Conservation (phyloP, 805 yeast species). For the Cyberlindnera samutprakarnensis region DNA sequence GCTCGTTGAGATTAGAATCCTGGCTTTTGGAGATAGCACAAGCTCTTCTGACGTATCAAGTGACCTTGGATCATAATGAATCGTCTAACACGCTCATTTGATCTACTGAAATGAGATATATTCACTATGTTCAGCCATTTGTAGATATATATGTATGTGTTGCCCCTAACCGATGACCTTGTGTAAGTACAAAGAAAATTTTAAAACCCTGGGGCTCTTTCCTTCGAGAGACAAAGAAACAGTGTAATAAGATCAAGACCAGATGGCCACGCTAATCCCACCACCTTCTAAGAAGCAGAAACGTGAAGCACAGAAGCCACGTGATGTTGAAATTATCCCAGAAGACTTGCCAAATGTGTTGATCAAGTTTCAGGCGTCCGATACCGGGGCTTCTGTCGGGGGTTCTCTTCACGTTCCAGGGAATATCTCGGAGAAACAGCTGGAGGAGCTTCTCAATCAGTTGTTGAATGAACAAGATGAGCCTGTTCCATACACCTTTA, state of each 20-base stretch:
- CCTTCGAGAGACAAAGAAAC: too few species aligned
- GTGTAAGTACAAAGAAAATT: too few species aligned
- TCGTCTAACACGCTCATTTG: too few species aligned
- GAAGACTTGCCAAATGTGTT: slow-evolving; percentile 79
- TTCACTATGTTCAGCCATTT: too few species aligned
- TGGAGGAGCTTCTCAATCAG: slow-evolving; percentile 82
- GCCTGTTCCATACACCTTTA: slow-evolving; percentile 84
- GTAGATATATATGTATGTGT: too few species aligned
- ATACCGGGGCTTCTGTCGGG: slow-evolving; percentile 81
- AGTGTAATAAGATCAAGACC: too few species aligned
- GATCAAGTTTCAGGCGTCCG: slow-evolving; percentile 86
- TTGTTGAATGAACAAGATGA: slow-evolving; percentile 55
- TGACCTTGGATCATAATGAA: too few species aligned
- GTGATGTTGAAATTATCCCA: slow-evolving; percentile 69
- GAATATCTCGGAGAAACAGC: slow-evolving; percentile 71
- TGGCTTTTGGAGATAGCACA: slow-evolving; percentile 50
- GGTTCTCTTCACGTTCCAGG: slow-evolving; percentile 91
- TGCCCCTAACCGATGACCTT: too few species aligned
- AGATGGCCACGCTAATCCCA: slow-evolving; percentile 94
- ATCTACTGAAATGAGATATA: too few species aligned
- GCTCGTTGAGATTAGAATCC: slow-evolving; percentile 65
- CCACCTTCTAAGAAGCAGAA: slow-evolving; percentile 89
- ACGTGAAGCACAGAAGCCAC: slow-evolving; percentile 73
- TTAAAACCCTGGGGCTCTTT: too few species aligned
- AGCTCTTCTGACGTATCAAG: slow-evolving; percentile 21